Conservation (phyloP, 2,329 filamentous ascomycete species). For the Beauveria scarabaeidicola region DNA sequence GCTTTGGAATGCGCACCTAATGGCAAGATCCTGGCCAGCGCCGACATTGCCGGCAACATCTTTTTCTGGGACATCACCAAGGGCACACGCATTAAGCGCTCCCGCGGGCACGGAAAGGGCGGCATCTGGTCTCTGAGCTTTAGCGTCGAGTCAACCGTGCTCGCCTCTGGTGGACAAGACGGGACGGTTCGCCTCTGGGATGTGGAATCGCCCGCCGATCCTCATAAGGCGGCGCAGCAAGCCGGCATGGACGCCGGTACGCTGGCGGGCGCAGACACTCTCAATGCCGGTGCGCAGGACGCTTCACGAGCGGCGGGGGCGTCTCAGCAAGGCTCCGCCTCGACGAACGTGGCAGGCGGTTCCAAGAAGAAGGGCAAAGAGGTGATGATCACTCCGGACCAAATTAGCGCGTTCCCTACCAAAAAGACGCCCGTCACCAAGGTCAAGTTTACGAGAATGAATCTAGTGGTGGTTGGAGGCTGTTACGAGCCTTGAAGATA, state of each 20-base stretch:
- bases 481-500: conserved; percentile 50
- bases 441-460: conserved; percentile 91
- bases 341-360: conserved; percentile 22
- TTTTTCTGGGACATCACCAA: conserved; percentile 91
- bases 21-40: conserved; percentile 84
- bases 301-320: conserved; percentile 8
- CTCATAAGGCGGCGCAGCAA: conserved; percentile 47
- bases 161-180: conserved; percentile 86
- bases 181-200: conserved; percentile 94
- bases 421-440: conserved; percentile 95
- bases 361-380: conserved; percentile 80
- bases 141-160: conserved; percentile 82
- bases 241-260: conserved; percentile 33
- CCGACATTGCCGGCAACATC: conserved; percentile 81
- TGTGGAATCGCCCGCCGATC: conserved; percentile 62
- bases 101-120: conserved; percentile 86
- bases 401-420: conserved; percentile 89
- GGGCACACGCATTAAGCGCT: conserved; percentile 79
- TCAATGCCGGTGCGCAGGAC: conserved; percentile 1
- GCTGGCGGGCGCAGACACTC: conserved; percentile 29
- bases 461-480: conserved; percentile 79
- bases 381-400: conserved; percentile 81
- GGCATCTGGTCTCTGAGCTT: conserved; percentile 92
- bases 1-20: conserved; percentile 78
- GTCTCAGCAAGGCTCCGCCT: conserved; percentile 20